These are phyloP conservation scores for Talaromyces sp. DNA, from an alignment of 2,329 filamentous ascomycete species.

Conservation along the genomic window DNA sequence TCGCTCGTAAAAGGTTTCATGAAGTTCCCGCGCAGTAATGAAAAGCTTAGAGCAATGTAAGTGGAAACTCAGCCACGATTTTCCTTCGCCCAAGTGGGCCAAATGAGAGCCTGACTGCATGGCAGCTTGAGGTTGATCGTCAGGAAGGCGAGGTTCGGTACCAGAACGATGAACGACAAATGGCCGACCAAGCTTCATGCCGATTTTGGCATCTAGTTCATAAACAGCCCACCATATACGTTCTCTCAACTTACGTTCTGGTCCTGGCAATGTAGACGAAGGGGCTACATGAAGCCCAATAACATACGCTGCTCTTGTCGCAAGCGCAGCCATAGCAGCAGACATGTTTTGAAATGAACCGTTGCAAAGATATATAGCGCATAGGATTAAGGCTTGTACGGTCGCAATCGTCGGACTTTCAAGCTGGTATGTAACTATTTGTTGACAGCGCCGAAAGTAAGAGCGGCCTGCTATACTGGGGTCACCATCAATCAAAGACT, in stretches of 20 bases:
- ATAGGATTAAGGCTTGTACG: constrained; percentile 53
- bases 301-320: constrained; percentile 51
- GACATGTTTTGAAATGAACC: constrained; percentile 55
- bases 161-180: constrained; percentile 36
- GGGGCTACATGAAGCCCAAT: constrained; percentile 55
- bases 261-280: constrained; percentile 32
- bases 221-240: constrained; percentile 59
- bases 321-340: constrained; percentile 44
- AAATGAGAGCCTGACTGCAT: constrained; percentile 18
- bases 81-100: constrained; percentile 21
- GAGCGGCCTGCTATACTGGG: constrained; percentile 49
- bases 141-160: constrained; percentile 34
- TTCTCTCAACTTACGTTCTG: constrained; percentile 50
- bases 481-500: constrained; percentile 31
- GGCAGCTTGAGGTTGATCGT: constrained; percentile 15
- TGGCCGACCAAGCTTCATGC: constrained; percentile 26
- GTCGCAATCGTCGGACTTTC: constrained; percentile 54
- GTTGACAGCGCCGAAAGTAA: constrained; percentile 53
- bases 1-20: constrained; percentile 26
- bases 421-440: constrained; percentile 48
- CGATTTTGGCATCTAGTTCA: constrained; percentile 49
- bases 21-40: constrained; percentile 10
- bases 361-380: constrained; percentile 50
- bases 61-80: constrained; percentile 23
- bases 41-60: constrained; percentile 19